Evolutionary conservation across 345 rosid genomes (phyloP).

Genomic region (Eucalyptus polybractea): DNA sequence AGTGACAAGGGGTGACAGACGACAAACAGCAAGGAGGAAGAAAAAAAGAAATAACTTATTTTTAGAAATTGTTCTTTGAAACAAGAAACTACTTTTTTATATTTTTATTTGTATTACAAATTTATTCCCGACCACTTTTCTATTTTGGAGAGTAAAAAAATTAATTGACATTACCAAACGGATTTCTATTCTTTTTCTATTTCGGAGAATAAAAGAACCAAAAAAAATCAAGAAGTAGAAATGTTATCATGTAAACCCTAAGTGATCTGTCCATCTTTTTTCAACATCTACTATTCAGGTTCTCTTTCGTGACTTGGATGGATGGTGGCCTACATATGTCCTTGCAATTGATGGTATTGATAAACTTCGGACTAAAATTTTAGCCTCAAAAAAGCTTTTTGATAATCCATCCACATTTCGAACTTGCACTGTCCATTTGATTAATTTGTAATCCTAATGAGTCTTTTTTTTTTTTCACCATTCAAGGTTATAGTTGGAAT

Average conservation of each 20-base stretch:
- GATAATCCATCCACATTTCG: neutral
- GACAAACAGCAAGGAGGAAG: rapidly evolving
- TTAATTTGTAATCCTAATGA: neutral
- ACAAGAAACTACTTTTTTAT: too few species aligned
- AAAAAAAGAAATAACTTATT: too few species aligned
- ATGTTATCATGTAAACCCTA: too few species aligned
- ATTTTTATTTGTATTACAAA: too few species aligned
- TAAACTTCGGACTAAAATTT: neutral
- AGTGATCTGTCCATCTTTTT: neutral
- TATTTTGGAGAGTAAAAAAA: too few species aligned
- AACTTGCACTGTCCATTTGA: neutral
- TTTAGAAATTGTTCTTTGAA: too few species aligned
- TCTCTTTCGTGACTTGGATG: neutral
- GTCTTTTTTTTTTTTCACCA: rapidly evolving
- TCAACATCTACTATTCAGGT: neutral
- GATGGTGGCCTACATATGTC: neutral
- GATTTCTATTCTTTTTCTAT: too few species aligned
- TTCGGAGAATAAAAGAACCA: rapidly evolving
- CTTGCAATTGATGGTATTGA: neutral
- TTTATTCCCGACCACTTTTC: too few species aligned
- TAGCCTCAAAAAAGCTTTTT: neutral
- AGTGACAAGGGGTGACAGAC: rapidly evolving
- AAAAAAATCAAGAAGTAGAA: too few species aligned
- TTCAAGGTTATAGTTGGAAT: neutral
- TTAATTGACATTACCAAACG: rapidly evolving